phyloP scores from a whole-genome alignment of 2,329 filamentous ascomycete genomes.

The Alternaria infectoria region DNA sequence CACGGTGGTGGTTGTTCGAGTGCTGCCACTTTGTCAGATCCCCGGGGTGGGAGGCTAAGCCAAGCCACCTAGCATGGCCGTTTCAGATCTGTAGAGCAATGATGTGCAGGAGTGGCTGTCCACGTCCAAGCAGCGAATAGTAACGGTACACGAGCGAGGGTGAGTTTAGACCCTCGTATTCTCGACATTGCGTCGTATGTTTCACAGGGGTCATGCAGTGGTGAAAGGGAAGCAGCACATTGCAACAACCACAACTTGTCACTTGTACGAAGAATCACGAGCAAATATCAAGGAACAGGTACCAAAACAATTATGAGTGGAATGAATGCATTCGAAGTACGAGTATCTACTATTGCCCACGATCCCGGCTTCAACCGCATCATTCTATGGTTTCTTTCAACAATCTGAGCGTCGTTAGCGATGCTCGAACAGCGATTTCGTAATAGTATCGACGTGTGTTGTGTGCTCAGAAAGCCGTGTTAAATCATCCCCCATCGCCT shows the following conservation, averaged over 20 bases:
- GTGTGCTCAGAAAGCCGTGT: conserved; percentile 68
- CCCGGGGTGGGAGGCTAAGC: conserved; percentile 19
- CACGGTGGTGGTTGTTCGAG: conserved; percentile 5
- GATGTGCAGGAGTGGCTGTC: conserved; percentile 25
- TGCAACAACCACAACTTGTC: not conserved
- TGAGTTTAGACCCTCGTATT: not conserved
- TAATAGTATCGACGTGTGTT: conserved; percentile 13
- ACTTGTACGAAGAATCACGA: not conserved
- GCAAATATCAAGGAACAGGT: not conserved
- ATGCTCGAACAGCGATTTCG: conserved; percentile 5
- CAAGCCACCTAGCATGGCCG: conserved; percentile 32
- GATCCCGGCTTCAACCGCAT: not conserved
- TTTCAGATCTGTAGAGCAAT: conserved; percentile 35
- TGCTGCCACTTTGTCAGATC: conserved; percentile 29
- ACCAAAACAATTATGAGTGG: too few species aligned
- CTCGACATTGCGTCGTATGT: not conserved
- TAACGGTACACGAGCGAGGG: not conserved
- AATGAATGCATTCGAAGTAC: not conserved
- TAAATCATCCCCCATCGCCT: conserved; percentile 71
- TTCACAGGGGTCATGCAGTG: not conserved
- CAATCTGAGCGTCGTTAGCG: conserved; percentile 16
- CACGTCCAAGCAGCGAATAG: conserved; percentile 9
- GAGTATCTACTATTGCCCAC: not conserved
- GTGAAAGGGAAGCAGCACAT: not conserved
- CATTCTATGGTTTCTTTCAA: not conserved